These are phyloP conservation scores for Scleroderma bovista DNA, from an alignment of 768 basidiomycete genomes.

Conservation along the genomic window DNA sequence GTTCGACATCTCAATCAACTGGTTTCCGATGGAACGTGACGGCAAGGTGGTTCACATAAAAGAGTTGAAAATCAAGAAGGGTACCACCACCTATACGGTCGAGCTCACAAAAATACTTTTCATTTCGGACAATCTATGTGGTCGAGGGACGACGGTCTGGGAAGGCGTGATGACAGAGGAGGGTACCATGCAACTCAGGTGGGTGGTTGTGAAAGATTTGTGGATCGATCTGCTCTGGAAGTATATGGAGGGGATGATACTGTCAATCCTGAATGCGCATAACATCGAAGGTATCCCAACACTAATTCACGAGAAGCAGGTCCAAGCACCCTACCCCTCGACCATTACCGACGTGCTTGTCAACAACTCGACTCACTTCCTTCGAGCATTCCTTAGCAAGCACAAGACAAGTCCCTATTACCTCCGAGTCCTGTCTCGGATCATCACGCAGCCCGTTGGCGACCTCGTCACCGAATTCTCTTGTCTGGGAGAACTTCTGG, in stretches of 20 bases:
- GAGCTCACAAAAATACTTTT: neutral
- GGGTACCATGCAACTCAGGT: no score
- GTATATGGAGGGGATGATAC: slow-evolving; percentile 1
- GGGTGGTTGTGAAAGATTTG: slow-evolving; percentile 5
- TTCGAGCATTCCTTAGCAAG: no score
- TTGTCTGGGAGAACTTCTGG: neutral
- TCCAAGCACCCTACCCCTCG: neutral
- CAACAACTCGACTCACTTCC: slow-evolving; percentile 1
- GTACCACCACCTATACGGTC: neutral
- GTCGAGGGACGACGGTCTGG: neutral
- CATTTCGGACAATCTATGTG: neutral
- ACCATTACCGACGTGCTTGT: no score
- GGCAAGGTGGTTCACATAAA: neutral
- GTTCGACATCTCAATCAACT: neutral
- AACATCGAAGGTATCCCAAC: neutral
- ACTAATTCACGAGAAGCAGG: slow-evolving; percentile 2
- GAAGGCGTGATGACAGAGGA: neutral
- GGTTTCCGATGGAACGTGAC: neutral
- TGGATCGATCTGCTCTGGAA: slow-evolving; percentile 1
- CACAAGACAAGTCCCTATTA: neutral
- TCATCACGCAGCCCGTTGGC: neutral
- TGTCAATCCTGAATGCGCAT: neutral
- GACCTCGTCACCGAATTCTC: neutral
- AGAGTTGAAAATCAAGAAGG: neutral
- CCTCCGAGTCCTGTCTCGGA: neutral